Evolutionary conservation across 2,329 filamentous ascomycete species (phyloP), one percentile per base, ranked within the genome.

Genomic region (Ramularia endophylla): DNA sequence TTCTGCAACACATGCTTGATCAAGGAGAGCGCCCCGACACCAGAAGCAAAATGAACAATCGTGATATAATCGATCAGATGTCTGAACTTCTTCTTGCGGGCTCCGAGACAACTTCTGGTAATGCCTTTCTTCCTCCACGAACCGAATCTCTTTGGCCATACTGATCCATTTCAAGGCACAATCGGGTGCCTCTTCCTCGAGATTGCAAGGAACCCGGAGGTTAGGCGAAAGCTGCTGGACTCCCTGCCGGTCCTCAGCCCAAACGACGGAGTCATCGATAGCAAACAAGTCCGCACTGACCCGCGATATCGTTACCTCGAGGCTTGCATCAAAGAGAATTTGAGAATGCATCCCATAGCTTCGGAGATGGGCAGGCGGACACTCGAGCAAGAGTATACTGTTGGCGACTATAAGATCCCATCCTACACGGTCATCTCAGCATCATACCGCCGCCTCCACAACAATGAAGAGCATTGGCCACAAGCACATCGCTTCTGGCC

Each of bases 251-350:
- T 30, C 11, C 33, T 42, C 27, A 31, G 34, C 17, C 17, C 37
- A 16, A 36, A 28, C 17, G 40, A 42, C 11, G 33, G 33, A 17
- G 19, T 42, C 11, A 25, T 42, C 13, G 33, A 36, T 19, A 27
- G 41, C 13, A 17, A 39, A 7, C 19, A 29, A 11, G 33, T 44
- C 15, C 36, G 41, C 12, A 39, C 29, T 12, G 40, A 42, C 28
- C 40, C 40, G 5, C 22, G 27, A 17, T 42, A 29, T 15, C 25
- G 31, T 13, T 43, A 43, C 13, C 22, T 43, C n/a, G 20, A 20
- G n/a, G 41, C 41, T 13, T 43, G 41, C 36, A 41, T 45, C 32
- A 36, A 40, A 28, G 42, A 45, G 27, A 45, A 40, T 22, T 34
- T 45, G 16, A 37, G 42, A 8, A 40, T 45, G 37, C 42, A 45